Base-by-base conservation (phyloP, 495 filamentous ascomycete genomes). In the Podospora pseudoanserina region DNA sequence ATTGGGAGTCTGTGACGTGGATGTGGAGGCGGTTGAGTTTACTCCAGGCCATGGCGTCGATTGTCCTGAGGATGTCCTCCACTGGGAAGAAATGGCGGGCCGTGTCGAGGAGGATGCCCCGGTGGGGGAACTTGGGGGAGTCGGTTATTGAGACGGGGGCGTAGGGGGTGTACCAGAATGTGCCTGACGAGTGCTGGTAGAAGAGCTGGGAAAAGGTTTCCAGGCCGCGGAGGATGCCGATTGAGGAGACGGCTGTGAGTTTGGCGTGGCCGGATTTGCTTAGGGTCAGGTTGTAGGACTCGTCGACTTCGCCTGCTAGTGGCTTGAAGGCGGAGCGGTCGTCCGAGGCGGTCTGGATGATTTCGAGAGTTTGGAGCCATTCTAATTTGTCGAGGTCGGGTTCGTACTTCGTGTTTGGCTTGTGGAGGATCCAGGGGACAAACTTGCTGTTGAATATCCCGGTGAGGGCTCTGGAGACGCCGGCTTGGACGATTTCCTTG, bases 21-120 rank as follows among this genome's bases (percentile, higher is more conserved):
- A 93, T 75, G 77, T 94, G 92, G 56, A 93, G 80, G 6, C 86
- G 81, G 76, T 94, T 94, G 78, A 95, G 83, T 80, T 95, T 94
- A 80, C 88, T 92, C 84, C 83, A 89, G 11, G 87, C 75, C 65
- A 92, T 72, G 30, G 88, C 89, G 69, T 94, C 91, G 70, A 95
- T 90, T 49, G 85, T 89, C 62, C 87, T 84, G 66, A 86, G 78
- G 68, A 95, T 87, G 72, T 90, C 84, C 0, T 80, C 69, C 20
- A 89, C 78, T 6, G 86, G 80, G 74, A 88, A 89, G 76, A 80
- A 93, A 72, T 87, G 87, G 54, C 92, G 80, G 5, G 89, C 79
- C 34, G 90, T 84, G 73, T 94, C 92, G 67, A 95, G 75, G 73
- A 93, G 88, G 55, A 94, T 69, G 53, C 92, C 92, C 65, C 92